Evolutionary conservation across 371 early-diverging fungal species (phyloP).

Genomic region (Syncephalastrum monosporum): DNA sequence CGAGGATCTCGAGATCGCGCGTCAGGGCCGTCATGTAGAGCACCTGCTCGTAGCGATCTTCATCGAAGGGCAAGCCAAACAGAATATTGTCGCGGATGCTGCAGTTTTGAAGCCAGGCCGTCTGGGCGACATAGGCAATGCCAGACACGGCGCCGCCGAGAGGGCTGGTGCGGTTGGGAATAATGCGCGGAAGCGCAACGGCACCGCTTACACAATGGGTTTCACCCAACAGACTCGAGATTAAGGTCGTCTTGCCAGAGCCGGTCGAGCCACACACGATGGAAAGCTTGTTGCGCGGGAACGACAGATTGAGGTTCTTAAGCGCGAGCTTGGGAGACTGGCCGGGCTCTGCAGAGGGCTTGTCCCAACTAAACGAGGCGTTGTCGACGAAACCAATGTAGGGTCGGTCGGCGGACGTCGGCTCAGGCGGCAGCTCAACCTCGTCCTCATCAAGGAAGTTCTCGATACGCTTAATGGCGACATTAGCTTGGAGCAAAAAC

Average conservation of each 20-base stretch:
- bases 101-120: slow-evolving; percentile 83
- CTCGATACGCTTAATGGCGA: slow-evolving; percentile 71
- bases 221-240: slow-evolving; percentile 68
- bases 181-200: slow-evolving; percentile 47
- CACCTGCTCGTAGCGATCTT: slow-evolving; percentile 61
- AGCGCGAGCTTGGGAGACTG: slow-evolving; percentile 43
- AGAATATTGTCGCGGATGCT: slow-evolving; percentile 81
- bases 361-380: slow-evolving; percentile 55
- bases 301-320: slow-evolving; percentile 53
- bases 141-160: slow-evolving; percentile 46
- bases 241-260: slow-evolving; percentile 75
- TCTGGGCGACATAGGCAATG: slow-evolving; percentile 78
- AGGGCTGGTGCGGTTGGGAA: slow-evolving; percentile 2
- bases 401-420: neutral
- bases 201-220: slow-evolving; percentile 43
- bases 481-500: slow-evolving; percentile 63
- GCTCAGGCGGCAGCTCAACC: slow-evolving; percentile 25
- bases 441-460: slow-evolving; percentile 70
- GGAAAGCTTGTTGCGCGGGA: slow-evolving; percentile 66
- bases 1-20: slow-evolving; percentile 79
- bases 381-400: slow-evolving; percentile 48
- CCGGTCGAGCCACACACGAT: slow-evolving; percentile 81
- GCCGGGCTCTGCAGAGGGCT: slow-evolving; percentile 9
- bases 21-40: slow-evolving; percentile 71
- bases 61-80: slow-evolving; percentile 73